A percentile compares a stretch with the other conserved stretches of the same genome.
phyloP scores from a whole-genome alignment of 306 rosid genomes.

The Aeschynomene evenia region DNA sequence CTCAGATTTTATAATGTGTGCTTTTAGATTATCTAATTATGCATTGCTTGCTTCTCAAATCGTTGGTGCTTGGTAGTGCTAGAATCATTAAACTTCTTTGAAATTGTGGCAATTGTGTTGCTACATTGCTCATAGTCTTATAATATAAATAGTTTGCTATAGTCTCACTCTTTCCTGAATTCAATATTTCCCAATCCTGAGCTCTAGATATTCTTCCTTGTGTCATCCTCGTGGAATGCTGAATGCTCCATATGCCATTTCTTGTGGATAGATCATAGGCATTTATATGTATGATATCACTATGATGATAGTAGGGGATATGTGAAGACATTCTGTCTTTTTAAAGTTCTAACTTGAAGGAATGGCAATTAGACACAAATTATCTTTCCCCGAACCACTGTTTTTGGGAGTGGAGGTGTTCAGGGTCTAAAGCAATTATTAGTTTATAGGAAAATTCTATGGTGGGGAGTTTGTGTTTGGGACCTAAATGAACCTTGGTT shows the following conservation, averaged over 20 bases:
- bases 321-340: neutral
- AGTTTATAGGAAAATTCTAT: too few species aligned
- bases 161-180: neutral
- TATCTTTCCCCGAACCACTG: neutral
- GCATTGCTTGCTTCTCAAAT: neutral
- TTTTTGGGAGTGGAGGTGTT: neutral
- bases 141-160: neutral
- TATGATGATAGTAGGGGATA: neutral
- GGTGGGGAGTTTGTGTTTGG: too few species aligned
- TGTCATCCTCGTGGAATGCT: neutral
- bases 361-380: neutral
- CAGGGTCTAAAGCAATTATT: too few species aligned
- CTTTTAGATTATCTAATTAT: neutral
- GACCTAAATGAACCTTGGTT: too few species aligned
- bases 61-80: neutral
- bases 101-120: neutral
- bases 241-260: neutral
- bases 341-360: neutral
- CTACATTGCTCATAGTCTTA: neutral
- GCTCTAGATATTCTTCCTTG: neutral
- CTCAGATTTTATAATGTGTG: neutral
- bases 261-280: neutral
- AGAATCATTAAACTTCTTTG: neutral
- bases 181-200: neutral
- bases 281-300: neutral